Percentiles rank a stretch among this genome's conserved stretches.
phyloP scores from a whole-genome alignment of 2,329 filamentous ascomycete genomes.

The Diplodia sapinea region DNA sequence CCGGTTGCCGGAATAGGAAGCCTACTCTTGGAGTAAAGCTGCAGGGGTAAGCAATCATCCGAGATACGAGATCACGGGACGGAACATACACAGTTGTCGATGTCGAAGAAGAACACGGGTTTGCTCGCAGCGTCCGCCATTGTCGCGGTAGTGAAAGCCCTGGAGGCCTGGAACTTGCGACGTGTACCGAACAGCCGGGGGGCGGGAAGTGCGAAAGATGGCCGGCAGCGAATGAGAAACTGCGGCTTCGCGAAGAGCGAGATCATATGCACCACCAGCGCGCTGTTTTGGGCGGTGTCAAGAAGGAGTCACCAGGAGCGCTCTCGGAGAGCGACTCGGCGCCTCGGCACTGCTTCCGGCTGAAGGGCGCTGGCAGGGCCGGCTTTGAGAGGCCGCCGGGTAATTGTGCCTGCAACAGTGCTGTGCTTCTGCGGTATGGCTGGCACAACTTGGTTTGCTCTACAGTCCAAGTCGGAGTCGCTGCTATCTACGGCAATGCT shows the following conservation, averaged over 20 bases:
- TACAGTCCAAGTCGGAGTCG: not conserved
- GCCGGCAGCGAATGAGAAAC: not conserved
- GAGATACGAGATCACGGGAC: constrained; percentile 16
- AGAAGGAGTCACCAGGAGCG: constrained; percentile 27
- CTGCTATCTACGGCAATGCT: not conserved
- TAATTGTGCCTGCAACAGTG: not conserved
- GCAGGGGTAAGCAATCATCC: not conserved
- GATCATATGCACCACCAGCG: constrained; percentile 13
- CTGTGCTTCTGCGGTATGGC: not conserved
- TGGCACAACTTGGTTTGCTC: not conserved
- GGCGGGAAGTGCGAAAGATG: not conserved
- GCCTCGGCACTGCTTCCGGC: constrained; percentile 20
- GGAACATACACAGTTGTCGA: constrained; percentile 83
- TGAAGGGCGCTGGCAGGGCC: not conserved
- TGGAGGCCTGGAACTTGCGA: not conserved
- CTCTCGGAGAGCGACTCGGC: constrained; percentile 15
- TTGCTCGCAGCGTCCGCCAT: constrained; percentile 46
- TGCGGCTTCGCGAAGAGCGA: constrained; percentile 11
- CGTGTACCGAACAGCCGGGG: not conserved
- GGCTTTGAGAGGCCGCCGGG: not conserved
- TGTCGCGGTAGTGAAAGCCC: constrained; percentile 23
- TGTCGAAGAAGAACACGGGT: constrained; percentile 80
- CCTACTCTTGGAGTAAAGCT: constrained; percentile 85
- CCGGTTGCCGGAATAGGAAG: constrained; percentile 40
- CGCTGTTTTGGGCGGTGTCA: constrained; percentile 13